Percentiles rank a stretch among this genome's conserved stretches.
Evolutionary conservation across 345 rosid genomes (phyloP).

Genomic region (Citrus inodora): DNA sequence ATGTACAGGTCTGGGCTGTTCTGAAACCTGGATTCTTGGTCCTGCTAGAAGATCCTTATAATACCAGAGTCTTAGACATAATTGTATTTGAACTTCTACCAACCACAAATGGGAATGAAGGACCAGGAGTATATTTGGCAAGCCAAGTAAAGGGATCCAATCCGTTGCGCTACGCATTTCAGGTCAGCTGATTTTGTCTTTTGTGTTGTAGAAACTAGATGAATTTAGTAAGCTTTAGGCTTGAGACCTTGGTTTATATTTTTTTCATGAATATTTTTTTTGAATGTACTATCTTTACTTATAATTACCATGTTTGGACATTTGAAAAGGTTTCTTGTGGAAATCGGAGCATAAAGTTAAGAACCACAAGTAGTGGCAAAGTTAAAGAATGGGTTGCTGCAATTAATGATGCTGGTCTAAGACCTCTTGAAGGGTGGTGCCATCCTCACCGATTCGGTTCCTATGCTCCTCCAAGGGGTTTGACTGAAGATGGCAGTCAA

Average conservation of each 20-base stretch:
- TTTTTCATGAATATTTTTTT: neutral
- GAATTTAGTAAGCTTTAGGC: neutral
- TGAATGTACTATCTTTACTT: neutral
- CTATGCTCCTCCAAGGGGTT: slow-evolving; percentile 81
- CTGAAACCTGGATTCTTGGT: slow-evolving; percentile 93
- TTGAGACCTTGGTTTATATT: neutral
- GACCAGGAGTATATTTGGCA: slow-evolving; percentile 42
- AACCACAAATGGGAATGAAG: slow-evolving; percentile 26
- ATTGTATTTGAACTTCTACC: slow-evolving; percentile 61
- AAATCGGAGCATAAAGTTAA: slow-evolving; percentile 47
- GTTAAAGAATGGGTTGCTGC: slow-evolving; percentile 77
- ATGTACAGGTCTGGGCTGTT: slow-evolving; percentile 86
- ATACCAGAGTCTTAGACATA: slow-evolving; percentile 68
- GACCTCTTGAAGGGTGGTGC: slow-evolving; percentile 60
- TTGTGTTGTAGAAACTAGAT: neutral
- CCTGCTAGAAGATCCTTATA: slow-evolving; percentile 73
- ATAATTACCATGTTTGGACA: slow-evolving; percentile 10
- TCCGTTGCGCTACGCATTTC: slow-evolving; percentile 63
- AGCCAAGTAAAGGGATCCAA: slow-evolving; percentile 60
- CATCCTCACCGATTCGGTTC: slow-evolving; percentile 80
- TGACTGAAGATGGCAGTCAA: slow-evolving; percentile 77
- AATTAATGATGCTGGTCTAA: slow-evolving; percentile 52
- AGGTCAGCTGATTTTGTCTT: slow-evolving; percentile 31
- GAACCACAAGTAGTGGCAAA: slow-evolving; percentile 58
- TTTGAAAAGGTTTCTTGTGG: slow-evolving; percentile 59